Evolutionary conservation across 2,329 filamentous ascomycete species (phyloP), one percentile per base, ranked within the genome.

Genomic region (Coleophoma cylindrospora): DNA sequence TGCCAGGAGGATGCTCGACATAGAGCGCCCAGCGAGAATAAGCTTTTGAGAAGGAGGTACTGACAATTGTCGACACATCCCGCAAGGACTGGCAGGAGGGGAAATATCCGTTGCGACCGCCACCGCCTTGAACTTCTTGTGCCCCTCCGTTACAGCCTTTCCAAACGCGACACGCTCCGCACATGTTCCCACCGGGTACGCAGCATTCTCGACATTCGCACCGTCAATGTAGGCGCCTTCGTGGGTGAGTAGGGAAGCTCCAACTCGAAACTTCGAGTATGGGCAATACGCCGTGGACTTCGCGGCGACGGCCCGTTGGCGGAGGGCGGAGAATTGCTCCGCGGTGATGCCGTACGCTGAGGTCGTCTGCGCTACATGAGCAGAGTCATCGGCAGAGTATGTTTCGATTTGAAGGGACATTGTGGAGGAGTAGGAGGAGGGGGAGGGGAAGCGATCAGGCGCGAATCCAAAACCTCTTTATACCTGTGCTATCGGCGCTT

Each of bases 21-120:
- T 13, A 15, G 15, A 22, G 15, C 4, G 17, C 10, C 13, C 19
- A 15, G 15, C 9, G 2, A 34, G 12, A n/a, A 22, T 14, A 14
- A 27, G 22, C 22, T 27, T 27, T 14, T n/a, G 19, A 45, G 32
- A 14, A 14, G 40, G 63, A 65, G 40, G 11, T 33, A 76, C 81
- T 73, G 66, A 90, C 86, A 92, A 95, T 67, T 96, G 92, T 61
- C 92, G 78, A 68, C 92, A 97, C 91, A 96, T 96, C 49, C 94
- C 94, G 66, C 94, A 99, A 0, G 94, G 94, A 54, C 85, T 84
- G 44, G 79, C 79, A 4, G 84, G 82, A 32, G 82, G 80, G 33
- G 69, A 70, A 40, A 88, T 86, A 65, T 96, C 88, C 6, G 91
- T 95, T 7, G 88, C 80, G 4, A 99, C 91, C 14, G 88, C 92